Evolutionary conservation across 495 filamentous ascomycete genomes (phyloP), one percentile per base, ranked within the genome.

Genomic region (Melanomma pulvis-pyrius): DNA sequence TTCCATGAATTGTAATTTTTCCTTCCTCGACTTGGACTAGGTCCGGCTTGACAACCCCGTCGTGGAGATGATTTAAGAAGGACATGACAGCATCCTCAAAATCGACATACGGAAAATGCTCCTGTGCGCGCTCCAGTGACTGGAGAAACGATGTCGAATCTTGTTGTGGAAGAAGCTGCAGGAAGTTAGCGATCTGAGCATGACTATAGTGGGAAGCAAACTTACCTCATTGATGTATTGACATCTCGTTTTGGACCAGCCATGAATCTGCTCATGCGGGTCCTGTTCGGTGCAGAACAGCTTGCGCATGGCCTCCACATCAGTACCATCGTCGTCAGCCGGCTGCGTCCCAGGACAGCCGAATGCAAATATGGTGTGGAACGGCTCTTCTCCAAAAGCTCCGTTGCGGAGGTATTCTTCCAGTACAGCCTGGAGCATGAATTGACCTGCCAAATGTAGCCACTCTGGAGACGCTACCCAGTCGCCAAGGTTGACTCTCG

Each of bases 391-490:
- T 0, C 72, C 69, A 34, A 48, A 53, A 7, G 59, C 61, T 12
- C 72, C 75, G 28, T 71, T 75, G 26, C 78, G 66, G 15, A 77
- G 70, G 46, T 79, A 79, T 59, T 82, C 80, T 68, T 86, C 83
- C 7, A 82, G 41, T 3, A 72, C 74, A 6, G 83, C 81, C 52
- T 86, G 83, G 12, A 81, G 67, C 73, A 85, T 80, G 63, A 82
- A 82, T 24, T 79, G 77, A 0, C 74, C 78, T 0, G 79, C 77
- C 8, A 83, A 67, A 12, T 80, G 74, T 61, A 81, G 76, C 80
- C 79, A 84, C 5, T 59, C 50, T 1, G 58, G 61, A 21, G 78
- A 79, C 3, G 74, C 47, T 21, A 54, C 28, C 44, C 62, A 73
- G 15, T 67, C 61, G 32, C 53, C 52, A 28, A 69, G 60, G 1